A percentile compares a stretch with the other conserved stretches of the same genome.
phyloP scores from a whole-genome alignment of 1,139 yeast genomes.

The Petasospora fabianii region DNA sequence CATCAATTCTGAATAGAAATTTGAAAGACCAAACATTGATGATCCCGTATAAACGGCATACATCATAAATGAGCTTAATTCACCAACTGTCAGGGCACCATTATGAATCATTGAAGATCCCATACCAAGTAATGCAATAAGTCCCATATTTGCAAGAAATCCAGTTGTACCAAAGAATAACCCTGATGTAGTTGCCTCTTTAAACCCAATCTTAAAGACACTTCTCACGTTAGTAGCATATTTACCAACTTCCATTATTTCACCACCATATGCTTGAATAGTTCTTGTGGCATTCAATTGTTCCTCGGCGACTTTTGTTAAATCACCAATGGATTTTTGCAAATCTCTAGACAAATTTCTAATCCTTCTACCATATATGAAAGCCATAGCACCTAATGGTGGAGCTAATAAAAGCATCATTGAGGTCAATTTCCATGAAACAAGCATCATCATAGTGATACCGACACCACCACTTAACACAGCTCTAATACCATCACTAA shows the following conservation, averaged over 20 bases:
- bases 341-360: conserved; percentile 70
- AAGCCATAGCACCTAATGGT: conserved; percentile 76
- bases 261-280: conserved; percentile 88
- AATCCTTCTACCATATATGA: conserved; percentile 75
- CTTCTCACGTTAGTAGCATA: conserved; percentile 70
- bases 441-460: conserved; percentile 83
- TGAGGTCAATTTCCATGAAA: conserved; percentile 75
- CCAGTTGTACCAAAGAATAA: conserved; percentile 79
- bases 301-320: conserved; percentile 94
- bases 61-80: conserved; percentile 89
- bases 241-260: conserved; percentile 55
- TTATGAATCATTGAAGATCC: conserved; percentile 76
- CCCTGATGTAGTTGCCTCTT: conserved; percentile 78
- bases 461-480: conserved; percentile 80
- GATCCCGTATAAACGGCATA: conserved; percentile 93
- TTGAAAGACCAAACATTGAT: conserved; percentile 87
- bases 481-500: conserved; percentile 88
- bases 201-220: conserved; percentile 72
- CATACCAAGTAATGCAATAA: conserved; percentile 68
- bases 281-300: conserved; percentile 82
- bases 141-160: conserved; percentile 75
- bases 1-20: conserved; percentile 90
- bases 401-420: conserved; percentile 82
- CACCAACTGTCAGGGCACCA: conserved; percentile 82
- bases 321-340: conserved; percentile 81